Base-by-base conservation (phyloP, 164 flowering plant species). In the Dillenia turbinata region DNA sequence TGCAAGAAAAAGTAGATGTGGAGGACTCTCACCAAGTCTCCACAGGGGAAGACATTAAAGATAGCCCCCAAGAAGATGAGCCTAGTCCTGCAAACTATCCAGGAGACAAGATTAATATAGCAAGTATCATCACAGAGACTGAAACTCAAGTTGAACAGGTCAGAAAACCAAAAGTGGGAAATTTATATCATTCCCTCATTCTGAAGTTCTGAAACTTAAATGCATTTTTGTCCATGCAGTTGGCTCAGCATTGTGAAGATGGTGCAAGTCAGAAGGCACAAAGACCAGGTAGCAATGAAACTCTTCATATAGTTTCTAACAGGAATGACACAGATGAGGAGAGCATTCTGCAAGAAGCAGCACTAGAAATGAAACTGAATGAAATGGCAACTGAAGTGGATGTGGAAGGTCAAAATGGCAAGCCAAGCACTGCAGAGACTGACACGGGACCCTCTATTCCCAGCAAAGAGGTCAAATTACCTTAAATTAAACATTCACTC, bases 91-190 rank as follows among this genome's bases (percentile, higher is more conserved):
- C 66, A 66, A 62, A 75, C 63, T n/a, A 22, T 33, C 55, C 53
- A 55, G 44, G 16, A 15, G 57, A 64, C 49, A 48, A 63, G 47
- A 56, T 24, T 52, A 17, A 48, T 47, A 61, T 52, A 55, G 60
- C 24, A 57, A 22, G 57, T 10, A 26, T 47, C n/a, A 53, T 48
- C 43, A 16, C 24, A 12, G 57, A 49, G 12, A 33, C 16, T 33
- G 63, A 40, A 52, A 54, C 26, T 63, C 52, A 22, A 54, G 26
- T 22, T 49, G 73, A 73, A 56, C 68, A 74, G 68, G 75, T 73
- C 12, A 66, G 61, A 24, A 59, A 9, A 26, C 5, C 33, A 2
- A 26, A 26, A 26, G 33, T 26, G 33, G 33, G 33, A 26, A 26
- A 2, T 26, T 26, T 2, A 26, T 26, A 26, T 26, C 33, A 26